phyloP scores from a whole-genome alignment of 495 filamentous ascomycete species.

The Neurospora sp. region DNA sequence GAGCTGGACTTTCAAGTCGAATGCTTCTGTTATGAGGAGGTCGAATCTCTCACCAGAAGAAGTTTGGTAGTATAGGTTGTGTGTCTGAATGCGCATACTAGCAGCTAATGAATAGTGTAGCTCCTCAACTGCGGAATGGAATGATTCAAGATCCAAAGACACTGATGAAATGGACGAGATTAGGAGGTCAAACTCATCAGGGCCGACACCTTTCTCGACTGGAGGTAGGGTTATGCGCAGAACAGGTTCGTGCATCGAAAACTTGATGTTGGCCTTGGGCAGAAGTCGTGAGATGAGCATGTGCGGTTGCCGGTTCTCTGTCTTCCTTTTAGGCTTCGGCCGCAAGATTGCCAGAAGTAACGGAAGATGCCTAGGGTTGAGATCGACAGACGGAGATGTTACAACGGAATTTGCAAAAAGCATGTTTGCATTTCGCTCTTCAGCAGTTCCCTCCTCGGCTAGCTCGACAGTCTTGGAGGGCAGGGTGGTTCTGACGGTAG shows the following conservation, averaged over 20 bases:
- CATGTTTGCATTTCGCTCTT: constrained; percentile 90
- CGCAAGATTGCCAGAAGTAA: constrained; percentile 68
- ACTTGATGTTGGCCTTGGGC: constrained; percentile 88
- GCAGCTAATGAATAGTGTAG: constrained; percentile 77
- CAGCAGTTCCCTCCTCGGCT: constrained; percentile 59
- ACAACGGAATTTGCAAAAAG: constrained; percentile 92
- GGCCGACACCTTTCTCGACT: constrained; percentile 49
- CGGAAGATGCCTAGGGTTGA: constrained; percentile 90
- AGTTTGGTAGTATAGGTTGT: constrained; percentile 94
- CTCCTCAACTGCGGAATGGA: constrained; percentile 77
- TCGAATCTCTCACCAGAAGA: constrained; percentile 70
- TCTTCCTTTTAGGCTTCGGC: constrained; percentile 39
- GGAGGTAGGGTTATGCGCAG: constrained; percentile 75
- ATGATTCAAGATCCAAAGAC: constrained; percentile 85
- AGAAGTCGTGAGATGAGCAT: constrained; percentile 80
- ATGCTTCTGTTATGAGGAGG: constrained; percentile 69
- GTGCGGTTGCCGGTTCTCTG: constrained; percentile 34
- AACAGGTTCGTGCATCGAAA: constrained; percentile 94
- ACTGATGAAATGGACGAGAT: constrained; percentile 90
- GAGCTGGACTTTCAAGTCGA: constrained; percentile 77
- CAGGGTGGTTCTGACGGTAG: constrained; percentile 86
- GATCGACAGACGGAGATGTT: constrained; percentile 88
- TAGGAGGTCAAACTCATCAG: constrained; percentile 81
- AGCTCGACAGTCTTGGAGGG: constrained; percentile 89
- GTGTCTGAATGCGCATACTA: constrained; percentile 70